phyloP scores from a whole-genome alignment of 371 early-diverging fungal genomes.

The Smittium mucronatum region DNA sequence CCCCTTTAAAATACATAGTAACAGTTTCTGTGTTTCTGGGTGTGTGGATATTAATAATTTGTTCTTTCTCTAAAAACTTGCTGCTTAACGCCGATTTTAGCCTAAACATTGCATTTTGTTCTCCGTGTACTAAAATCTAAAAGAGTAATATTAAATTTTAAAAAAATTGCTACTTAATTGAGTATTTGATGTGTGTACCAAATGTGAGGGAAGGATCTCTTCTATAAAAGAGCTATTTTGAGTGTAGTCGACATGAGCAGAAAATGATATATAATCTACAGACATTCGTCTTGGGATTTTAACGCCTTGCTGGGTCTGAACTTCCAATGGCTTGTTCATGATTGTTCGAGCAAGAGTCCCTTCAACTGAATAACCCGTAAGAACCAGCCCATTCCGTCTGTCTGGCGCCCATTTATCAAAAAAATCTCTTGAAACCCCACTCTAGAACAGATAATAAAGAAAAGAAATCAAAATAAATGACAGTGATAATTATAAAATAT shows the following conservation, averaged over 20 bases:
- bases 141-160: conserved; percentile 35
- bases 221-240: conserved; percentile 99
- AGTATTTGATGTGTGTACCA: conserved; percentile 42
- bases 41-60: conserved; percentile 75
- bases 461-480: too few relatives aligned
- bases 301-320: conserved; percentile 76
- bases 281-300: conserved; percentile 81
- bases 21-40: conserved; percentile 94
- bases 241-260: conserved; percentile 98
- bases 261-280: conserved; percentile 97
- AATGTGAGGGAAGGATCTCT: conserved; percentile 85
- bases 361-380: conserved; percentile 99
- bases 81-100: conserved; percentile 82
- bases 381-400: conserved; percentile 88
- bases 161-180: not conserved
- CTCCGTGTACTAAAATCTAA: conserved; percentile 90
- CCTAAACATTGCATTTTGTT: conserved; percentile 95
- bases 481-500: too few relatives aligned
- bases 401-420: conserved; percentile 98
- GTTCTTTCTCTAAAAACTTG: conserved; percentile 49
- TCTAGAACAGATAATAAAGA: conserved; percentile 37
- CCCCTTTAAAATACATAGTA: conserved; percentile 84
- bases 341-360: conserved; percentile 93
- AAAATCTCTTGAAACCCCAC: conserved; percentile 93
- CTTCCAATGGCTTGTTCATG: conserved; percentile 89